These are phyloP conservation scores for Yamadazyma atlantica DNA, from an alignment of 1,139 yeast genomes.

Conservation along the genomic window DNA sequence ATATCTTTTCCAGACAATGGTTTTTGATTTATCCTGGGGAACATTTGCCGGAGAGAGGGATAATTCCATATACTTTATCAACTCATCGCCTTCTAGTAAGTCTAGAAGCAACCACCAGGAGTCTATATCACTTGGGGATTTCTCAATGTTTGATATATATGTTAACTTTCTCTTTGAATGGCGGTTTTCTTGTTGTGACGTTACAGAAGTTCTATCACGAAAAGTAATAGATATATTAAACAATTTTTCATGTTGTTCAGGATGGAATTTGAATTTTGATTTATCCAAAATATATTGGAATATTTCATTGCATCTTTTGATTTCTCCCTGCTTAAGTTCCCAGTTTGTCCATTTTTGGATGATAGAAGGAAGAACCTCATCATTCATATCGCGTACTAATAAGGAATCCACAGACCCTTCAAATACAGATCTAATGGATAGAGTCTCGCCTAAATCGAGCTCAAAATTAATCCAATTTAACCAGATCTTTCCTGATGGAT, in stretches of 20 bases:
- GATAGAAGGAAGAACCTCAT: conserved; percentile 25
- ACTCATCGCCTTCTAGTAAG: conserved; percentile 31
- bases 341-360: conserved; percentile 62
- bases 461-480: conserved; percentile 43
- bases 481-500: conserved; percentile 65
- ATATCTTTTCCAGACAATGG: conserved; percentile 68
- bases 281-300: conserved; percentile 50
- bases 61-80: conserved; percentile 40
- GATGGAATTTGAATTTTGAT: conserved; percentile 33
- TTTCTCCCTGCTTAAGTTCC: conserved; percentile 65
- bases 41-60: conserved; percentile 32
- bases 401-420: conserved; percentile 64
- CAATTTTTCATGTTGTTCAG: conserved; percentile 37
- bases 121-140: conserved; percentile 66
- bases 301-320: conserved; percentile 67
- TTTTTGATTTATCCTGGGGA: conserved; percentile 33
- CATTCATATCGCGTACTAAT: conserved; percentile 23
- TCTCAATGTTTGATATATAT: conserved; percentile 50
- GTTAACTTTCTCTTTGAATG: conserved; percentile 51
- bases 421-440: conserved; percentile 56
- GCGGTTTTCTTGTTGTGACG: conserved; percentile 53
- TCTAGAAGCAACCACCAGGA: conserved; percentile 78
- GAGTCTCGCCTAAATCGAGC: conserved; percentile 11
- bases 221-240: conserved; percentile 54
- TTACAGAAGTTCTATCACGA: conserved; percentile 49